Conservation (phyloP, 2,329 filamentous ascomycete genomes). For the Sclerotinia minor region DNA sequence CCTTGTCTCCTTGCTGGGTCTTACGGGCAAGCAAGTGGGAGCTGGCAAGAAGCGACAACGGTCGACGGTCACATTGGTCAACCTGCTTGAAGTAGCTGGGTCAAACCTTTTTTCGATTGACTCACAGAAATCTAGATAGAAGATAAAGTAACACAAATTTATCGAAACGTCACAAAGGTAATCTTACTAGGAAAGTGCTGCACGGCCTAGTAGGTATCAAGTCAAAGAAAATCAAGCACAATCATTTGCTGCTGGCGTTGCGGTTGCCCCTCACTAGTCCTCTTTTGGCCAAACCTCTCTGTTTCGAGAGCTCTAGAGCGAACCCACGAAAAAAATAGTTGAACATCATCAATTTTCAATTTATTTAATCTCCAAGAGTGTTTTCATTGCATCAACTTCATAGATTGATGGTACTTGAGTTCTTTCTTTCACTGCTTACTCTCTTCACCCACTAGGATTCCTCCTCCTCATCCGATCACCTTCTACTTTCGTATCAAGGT, state of each 20-base stretch:
- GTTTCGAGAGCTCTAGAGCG: not conserved
- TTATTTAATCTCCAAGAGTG: not conserved
- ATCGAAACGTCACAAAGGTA: too few relatives aligned
- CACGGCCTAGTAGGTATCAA: not conserved
- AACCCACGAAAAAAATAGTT: slow-evolving; percentile 1
- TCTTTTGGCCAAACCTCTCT: slow-evolving; percentile 16
- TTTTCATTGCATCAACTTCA: not conserved
- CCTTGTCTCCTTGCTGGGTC: too few relatives aligned
- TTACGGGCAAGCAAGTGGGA: not conserved
- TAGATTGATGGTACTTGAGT: not conserved
- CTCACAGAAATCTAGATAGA: not conserved
- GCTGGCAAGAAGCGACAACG: not conserved
- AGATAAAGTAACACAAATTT: not conserved
- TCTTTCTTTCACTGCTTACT: not conserved
- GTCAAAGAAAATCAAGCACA: not conserved
- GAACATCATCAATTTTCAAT: not conserved
- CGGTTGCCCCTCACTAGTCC: slow-evolving; percentile 29
- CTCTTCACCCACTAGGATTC: slow-evolving; percentile 5
- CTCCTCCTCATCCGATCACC: not conserved
- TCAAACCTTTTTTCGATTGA: not conserved
- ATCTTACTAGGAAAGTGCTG: not conserved
- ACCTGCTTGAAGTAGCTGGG: too few relatives aligned
- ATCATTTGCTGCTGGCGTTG: not conserved
- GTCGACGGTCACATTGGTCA: not conserved
- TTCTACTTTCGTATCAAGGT: not conserved